Percentiles rank a stretch among this genome's conserved stretches.
These are phyloP conservation scores for Paramecium sonneborni DNA, from an alignment of 73 alveolate genomes.

Conservation along the genomic window DNA sequence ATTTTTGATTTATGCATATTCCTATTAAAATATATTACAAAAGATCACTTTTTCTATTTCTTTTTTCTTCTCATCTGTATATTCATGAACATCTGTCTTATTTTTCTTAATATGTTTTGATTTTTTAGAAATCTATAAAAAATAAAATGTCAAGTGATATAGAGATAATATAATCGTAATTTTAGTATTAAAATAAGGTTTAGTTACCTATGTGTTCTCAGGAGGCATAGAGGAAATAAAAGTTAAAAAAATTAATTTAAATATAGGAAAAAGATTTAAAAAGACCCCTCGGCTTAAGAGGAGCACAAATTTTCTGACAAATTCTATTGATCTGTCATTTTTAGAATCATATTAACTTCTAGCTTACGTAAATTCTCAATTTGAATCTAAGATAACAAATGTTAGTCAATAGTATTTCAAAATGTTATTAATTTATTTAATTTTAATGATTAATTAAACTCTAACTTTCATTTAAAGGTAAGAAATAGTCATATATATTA, in stretches of 20 bases:
- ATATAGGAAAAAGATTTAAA: conserved; percentile 27
- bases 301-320: conserved; percentile 7
- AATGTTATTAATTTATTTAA: no score
- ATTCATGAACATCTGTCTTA: background rate
- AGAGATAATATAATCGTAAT: background rate
- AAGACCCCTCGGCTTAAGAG: background rate
- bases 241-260: conserved; percentile 26
- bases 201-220: background rate
- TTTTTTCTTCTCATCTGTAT: background rate
- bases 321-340: background rate
- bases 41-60: conserved; percentile 28
- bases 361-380: background rate
- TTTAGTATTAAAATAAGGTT: background rate
- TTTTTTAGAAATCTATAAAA: conserved; percentile 26
- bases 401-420: background rate
- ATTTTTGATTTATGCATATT: background rate
- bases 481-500: no score
- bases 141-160: background rate
- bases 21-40: background rate
- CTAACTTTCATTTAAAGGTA: no score
- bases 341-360: background rate
- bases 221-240: conserved; percentile 29
- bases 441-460: no score
- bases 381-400: background rate
- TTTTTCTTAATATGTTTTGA: conserved; percentile 27